phyloP scores from a whole-genome alignment of 306 rosid genomes.

The Psophocarpus tetragonolobus region DNA sequence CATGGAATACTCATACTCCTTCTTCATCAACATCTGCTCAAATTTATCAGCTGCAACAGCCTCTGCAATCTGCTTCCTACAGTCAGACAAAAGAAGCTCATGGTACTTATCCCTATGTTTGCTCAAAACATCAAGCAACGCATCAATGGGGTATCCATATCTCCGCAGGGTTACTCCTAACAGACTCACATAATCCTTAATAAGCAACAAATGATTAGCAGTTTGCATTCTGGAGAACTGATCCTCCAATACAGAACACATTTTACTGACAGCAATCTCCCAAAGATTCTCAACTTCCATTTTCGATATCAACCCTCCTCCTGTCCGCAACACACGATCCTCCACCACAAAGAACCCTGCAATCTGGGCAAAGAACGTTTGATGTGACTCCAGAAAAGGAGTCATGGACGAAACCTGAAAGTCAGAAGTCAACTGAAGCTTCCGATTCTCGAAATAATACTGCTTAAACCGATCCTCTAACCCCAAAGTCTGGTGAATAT shows the following conservation, averaged over 20 bases:
- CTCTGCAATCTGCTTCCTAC: conserved; percentile 87
- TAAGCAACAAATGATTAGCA: conserved; percentile 86
- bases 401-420: conserved; percentile 99
- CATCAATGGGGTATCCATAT: conserved; percentile 87
- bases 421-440: conserved; percentile 92
- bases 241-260: conserved; percentile 98
- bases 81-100: conserved; percentile 81
- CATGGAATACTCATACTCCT: conserved; percentile 95
- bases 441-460: conserved; percentile 87
- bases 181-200: conserved; percentile 93
- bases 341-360: conserved; percentile 96
- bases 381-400: conserved; percentile 96
- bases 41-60: conserved; percentile 86
- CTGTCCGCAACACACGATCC: conserved; percentile 84
- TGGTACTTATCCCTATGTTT: conserved; percentile 97
- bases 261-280: conserved; percentile 95
- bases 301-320: conserved; percentile 85
- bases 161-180: conserved; percentile 86
- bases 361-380: conserved; percentile 90
- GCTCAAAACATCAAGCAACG: conserved; percentile 93
- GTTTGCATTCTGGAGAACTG: conserved; percentile 98
- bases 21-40: conserved; percentile 97
- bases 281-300: conserved; percentile 94
- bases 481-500: conserved; percentile 89
- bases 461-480: conserved; percentile 87